Percentiles rank a stretch among this genome's conserved stretches.
Conservation (phyloP, 768 basidiomycete species). For the Ephemerocybe angulata region DNA sequence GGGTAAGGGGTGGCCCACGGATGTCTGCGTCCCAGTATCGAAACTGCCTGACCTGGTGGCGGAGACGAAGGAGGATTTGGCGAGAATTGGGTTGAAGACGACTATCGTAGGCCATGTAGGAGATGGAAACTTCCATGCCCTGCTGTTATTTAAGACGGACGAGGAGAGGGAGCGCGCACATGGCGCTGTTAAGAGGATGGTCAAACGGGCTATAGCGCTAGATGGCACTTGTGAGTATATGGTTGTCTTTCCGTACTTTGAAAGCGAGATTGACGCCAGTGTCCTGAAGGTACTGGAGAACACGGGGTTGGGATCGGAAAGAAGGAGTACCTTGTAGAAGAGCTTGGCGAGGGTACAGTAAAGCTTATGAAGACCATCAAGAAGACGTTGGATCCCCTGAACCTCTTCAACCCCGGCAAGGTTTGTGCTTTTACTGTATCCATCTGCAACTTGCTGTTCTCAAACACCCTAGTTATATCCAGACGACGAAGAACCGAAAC, state of each 20-base stretch:
- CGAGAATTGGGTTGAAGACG: constrained; percentile 49
- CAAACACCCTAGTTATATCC: constrained; percentile 12
- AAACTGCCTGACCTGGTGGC: constrained; percentile 59
- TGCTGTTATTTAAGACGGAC: constrained; percentile 56
- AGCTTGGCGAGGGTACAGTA: constrained; percentile 81
- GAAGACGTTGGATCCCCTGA: constrained; percentile 64
- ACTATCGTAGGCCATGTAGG: constrained; percentile 77
- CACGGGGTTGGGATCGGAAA: constrained; percentile 90
- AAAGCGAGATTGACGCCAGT: not conserved
- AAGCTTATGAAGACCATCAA: constrained; percentile 84
- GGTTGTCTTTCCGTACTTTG: not conserved
- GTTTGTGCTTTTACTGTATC: constrained; percentile 25
- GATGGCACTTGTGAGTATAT: constrained; percentile 65
- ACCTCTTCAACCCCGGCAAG: constrained; percentile 84
- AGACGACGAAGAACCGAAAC: constrained; percentile 5
- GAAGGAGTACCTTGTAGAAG: constrained; percentile 72
- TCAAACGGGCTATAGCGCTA: constrained; percentile 60
- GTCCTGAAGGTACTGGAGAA: constrained; percentile 62
- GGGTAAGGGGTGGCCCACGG: constrained; percentile 62
- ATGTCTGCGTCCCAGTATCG: constrained; percentile 73
- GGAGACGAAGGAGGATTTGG: constrained; percentile 71
- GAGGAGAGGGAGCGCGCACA: constrained; percentile 43
- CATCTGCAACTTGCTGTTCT: not conserved
- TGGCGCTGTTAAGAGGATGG: constrained; percentile 56
- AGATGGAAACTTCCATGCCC: constrained; percentile 54